Evolutionary conservation across 1,139 yeast genomes (phyloP).

Genomic region (Wickerhamomyces sp.): DNA sequence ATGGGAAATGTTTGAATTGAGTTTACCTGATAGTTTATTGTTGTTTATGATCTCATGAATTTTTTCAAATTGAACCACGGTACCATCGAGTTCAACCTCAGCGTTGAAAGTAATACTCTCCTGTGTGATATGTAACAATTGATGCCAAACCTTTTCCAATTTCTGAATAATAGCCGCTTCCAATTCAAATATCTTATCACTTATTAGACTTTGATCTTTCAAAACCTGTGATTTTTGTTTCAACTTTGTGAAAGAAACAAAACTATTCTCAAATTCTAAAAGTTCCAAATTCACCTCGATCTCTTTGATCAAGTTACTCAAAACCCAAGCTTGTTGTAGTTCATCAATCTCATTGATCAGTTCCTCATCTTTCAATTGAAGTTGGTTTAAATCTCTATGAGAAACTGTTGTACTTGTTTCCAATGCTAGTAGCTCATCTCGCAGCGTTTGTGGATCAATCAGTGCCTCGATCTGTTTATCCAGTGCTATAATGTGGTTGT

Average conservation of each 20-base stretch:
- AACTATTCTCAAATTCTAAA: constrained; percentile 19
- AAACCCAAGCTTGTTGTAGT: constrained; percentile 20
- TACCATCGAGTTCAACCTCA: constrained; percentile 15
- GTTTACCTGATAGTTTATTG: background rate
- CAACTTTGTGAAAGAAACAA: constrained; percentile 14
- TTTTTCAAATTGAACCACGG: constrained; percentile 9
- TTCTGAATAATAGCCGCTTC: constrained; percentile 2
- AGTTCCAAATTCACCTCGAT: constrained; percentile 19
- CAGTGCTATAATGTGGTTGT: constrained; percentile 6
- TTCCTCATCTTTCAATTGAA: constrained; percentile 15
- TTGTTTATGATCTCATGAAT: constrained; percentile 9
- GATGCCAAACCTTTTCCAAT: constrained; percentile 11
- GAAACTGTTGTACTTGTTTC: background rate
- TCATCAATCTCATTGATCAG: constrained; percentile 13
- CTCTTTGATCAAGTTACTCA: constrained; percentile 19
- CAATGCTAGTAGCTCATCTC: constrained; percentile 1
- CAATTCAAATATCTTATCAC: constrained; percentile 1
- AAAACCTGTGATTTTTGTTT: constrained; percentile 8
- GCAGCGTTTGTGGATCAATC: constrained; percentile 4
- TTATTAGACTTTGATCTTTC: constrained; percentile 4
- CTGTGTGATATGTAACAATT: constrained; percentile 6
- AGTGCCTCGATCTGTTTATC: constrained; percentile 9
- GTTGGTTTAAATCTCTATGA: constrained; percentile 12
- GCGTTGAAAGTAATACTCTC: constrained; percentile 11
- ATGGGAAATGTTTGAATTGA: constrained; percentile 11